Evolutionary conservation across 208 protist species (phyloP), one percentile per base, ranked within the genome.

Genomic region (Leishmania braziliensis): DNA sequence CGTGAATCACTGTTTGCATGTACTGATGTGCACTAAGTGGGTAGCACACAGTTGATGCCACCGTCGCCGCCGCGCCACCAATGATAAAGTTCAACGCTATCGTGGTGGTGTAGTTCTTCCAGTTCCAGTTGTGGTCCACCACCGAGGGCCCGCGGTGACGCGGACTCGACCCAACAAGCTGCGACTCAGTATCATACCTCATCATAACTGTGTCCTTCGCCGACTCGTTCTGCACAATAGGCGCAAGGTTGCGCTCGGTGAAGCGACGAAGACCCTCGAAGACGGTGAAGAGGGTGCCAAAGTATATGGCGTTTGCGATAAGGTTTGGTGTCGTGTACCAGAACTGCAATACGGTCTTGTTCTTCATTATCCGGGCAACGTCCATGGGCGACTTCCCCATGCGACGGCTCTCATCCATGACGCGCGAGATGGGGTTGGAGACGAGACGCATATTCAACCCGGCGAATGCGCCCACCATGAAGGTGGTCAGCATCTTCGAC

Each of bases 211-310:
- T 54, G 29, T 33, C 84, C 48, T 78, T 78, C 0, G 56, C 56
- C 39, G 78, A 74, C 70, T 78, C 78, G 39, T 77, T 86, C 43
- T 58, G 48, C 71, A 65, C 56, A 48, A 94, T 86, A 1, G 88
- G 90, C 4, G 89, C 50, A 29, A 91, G 66, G 82, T 95, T 97
- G 62, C 95, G 91, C 79, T 98, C 93, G 69, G 84, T 91, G 80
- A 94, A 98, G 80, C 95, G 93, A 63, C 95, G 93, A 58, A 98
- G 84, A 5, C 95, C 95, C 71, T 98, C 95, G 81, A 98, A 98
- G 26, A 95, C 89, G 46, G 91, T 95, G 68, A 98, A 84, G 50
- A 98, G 89, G 1, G 89, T 93, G 58, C 95, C 95, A 84, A 92
- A 96, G 81, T 98, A 98, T 20, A 96, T n/a, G 2, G 93, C 93